Evolutionary conservation across 176 grass and related monocot genomes (phyloP).

Genomic region (Dactylis glomerata): DNA sequence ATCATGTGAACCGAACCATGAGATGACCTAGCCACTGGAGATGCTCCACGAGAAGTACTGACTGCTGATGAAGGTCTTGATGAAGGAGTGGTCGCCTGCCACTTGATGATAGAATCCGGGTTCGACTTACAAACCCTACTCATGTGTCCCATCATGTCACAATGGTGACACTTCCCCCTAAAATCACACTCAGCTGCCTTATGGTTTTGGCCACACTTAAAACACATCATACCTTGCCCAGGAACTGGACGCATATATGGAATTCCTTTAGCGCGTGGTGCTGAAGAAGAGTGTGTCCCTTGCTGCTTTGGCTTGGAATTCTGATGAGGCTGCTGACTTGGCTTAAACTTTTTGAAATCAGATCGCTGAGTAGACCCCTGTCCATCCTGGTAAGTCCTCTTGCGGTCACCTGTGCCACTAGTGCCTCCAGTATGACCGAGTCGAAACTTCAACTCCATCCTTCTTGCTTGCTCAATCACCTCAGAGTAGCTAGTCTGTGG

Average conservation of each 20-base stretch:
- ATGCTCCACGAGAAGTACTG: not conserved
- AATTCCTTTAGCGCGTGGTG: no score
- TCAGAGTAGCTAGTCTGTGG: not conserved
- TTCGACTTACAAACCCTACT: no score
- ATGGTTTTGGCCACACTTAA: no score
- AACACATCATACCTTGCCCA: no score
- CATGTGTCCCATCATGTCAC: no score
- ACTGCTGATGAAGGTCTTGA: not conserved
- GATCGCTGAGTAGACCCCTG: not conserved
- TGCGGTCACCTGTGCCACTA: not conserved
- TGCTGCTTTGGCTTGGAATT: no score
- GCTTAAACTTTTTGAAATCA: not conserved
- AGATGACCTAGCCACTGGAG: not conserved
- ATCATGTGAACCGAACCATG: not conserved
- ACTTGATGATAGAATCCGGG: no score
- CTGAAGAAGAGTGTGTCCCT: not conserved
- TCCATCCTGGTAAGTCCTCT: not conserved
- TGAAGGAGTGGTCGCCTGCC: not conserved
- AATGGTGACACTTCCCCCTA: no score
- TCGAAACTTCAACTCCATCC: not conserved
- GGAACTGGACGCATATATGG: no score
- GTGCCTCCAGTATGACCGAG: not conserved
- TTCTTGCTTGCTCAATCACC: not conserved
- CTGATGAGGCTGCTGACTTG: not conserved
- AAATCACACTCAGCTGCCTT: no score